Percentiles rank a stretch among this genome's conserved stretches.
These are phyloP conservation scores for Martensiomyces pterosporus DNA, from an alignment of 192 early-diverging fungal genomes.

Conservation along the genomic window DNA sequence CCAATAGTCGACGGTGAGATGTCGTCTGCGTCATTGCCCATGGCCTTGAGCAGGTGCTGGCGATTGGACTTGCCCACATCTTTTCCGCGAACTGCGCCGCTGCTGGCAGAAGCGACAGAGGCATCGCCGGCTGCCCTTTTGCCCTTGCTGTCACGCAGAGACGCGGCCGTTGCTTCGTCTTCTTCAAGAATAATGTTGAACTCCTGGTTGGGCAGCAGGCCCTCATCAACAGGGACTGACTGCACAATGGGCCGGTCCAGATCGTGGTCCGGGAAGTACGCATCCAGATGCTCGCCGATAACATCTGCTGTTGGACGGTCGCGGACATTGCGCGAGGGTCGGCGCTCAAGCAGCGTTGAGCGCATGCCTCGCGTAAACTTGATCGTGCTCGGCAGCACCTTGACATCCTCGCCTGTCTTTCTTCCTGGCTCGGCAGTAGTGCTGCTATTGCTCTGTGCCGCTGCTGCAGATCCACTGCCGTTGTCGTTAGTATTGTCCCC, in stretches of 20 bases:
- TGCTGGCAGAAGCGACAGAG: neutral
- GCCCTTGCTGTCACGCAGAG: conserved; percentile 3
- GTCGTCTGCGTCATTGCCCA: neutral
- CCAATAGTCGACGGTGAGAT: conserved; percentile 5
- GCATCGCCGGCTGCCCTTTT: too few species aligned
- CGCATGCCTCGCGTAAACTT: conserved; percentile 48
- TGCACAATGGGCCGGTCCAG: conserved; percentile 69
- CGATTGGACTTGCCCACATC: neutral
- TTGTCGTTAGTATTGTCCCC: conserved; percentile 6
- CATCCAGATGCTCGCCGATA: conserved; percentile 63
- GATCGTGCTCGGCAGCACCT: conserved; percentile 29
- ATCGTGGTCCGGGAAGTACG: conserved; percentile 73
- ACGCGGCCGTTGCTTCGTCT: conserved; percentile 2
- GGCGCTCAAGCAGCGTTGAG: conserved; percentile 31
- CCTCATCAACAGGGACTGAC: conserved; percentile 28
- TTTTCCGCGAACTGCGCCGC: too few species aligned
- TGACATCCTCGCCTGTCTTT: too few species aligned
- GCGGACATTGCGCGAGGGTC: conserved; percentile 20
- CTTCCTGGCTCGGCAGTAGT: neutral
- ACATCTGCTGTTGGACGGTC: conserved; percentile 63
- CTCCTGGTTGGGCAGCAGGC: conserved; percentile 20
- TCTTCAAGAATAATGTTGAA: conserved; percentile 44
- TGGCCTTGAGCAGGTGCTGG: neutral
- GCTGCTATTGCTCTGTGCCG: neutral
- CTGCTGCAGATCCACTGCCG: conserved; percentile 2